phyloP scores from a whole-genome alignment of 169 alveolate genomes.

The Plasmodium knowlesi region DNA sequence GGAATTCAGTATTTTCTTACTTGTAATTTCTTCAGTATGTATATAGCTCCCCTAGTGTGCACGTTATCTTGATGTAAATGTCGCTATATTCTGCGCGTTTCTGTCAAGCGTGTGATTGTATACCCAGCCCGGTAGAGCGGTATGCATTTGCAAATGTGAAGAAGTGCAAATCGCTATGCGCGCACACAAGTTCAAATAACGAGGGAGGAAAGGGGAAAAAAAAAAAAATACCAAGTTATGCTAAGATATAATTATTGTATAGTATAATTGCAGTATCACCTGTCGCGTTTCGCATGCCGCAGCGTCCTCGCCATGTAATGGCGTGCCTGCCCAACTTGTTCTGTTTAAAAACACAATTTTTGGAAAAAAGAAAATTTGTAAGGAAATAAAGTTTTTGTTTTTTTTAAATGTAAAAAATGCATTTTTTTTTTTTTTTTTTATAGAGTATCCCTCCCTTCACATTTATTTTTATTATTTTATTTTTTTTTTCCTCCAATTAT shows the following conservation, averaged over 20 bases:
- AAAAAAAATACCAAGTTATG: neutral
- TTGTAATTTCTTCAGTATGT: conserved; percentile 29
- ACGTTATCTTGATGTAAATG: neutral
- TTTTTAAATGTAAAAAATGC: conserved; percentile 1
- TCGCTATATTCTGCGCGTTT: neutral
- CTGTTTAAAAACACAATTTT: conserved; percentile 2
- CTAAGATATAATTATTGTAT: neutral
- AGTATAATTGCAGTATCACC: neutral
- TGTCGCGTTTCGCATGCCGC: neutral
- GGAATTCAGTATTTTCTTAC: conserved; percentile 25
- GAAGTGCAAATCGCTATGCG: neutral
- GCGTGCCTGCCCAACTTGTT: neutral
- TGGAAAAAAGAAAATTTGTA: neutral
- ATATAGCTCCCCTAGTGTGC: neutral
- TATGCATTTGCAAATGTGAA: neutral
- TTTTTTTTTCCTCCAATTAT: neutral
- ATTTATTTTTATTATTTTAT: neutral
- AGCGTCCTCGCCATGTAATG: neutral
- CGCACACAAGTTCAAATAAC: neutral
- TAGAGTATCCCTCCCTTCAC: neutral
- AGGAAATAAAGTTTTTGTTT: neutral
- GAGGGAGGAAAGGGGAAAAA: neutral
- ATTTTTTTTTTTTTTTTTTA: neutral
- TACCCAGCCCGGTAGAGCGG: neutral
- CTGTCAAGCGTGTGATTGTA: neutral